A percentile compares a stretch with the other conserved stretches of the same genome.
phyloP scores from a whole-genome alignment of 1,284 basidiomycete species.

The Phylloboletellus chloephorus region DNA sequence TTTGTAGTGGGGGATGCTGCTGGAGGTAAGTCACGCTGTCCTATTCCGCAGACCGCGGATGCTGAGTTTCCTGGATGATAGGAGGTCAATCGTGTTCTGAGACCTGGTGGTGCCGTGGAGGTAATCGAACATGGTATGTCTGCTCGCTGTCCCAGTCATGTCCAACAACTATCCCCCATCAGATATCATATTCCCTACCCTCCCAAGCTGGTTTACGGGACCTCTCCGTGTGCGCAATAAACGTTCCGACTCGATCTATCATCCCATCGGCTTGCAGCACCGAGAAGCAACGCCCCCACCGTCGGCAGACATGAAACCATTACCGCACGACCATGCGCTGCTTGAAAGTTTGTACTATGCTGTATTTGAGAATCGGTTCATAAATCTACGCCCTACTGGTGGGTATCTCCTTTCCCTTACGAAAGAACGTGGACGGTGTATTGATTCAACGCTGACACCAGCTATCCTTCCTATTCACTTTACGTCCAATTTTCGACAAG shows the following conservation, averaged over 20 bases:
- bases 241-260: slow-evolving; percentile 42
- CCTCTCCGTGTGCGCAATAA: slow-evolving; percentile 48
- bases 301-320: slow-evolving; percentile 26
- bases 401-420: neutral
- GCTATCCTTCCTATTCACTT: slow-evolving; percentile 67
- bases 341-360: slow-evolving; percentile 60
- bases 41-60: neutral
- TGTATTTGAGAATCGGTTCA: slow-evolving; percentile 61
- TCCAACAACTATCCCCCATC: neutral
- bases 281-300: slow-evolving; percentile 31
- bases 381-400: slow-evolving; percentile 60
- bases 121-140: slow-evolving; percentile 62
- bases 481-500: slow-evolving; percentile 64
- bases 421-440: neutral
- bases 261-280: slow-evolving; percentile 42
- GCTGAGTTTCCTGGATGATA: slow-evolving; percentile 24
- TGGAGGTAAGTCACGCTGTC: slow-evolving; percentile 46
- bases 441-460: slow-evolving; percentile 29
- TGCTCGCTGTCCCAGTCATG: neutral
- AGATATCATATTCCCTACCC: slow-evolving; percentile 60
- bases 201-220: slow-evolving; percentile 62
- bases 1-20: slow-evolving; percentile 58
- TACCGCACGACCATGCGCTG: slow-evolving; percentile 54
- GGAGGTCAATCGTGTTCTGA: slow-evolving; percentile 66
- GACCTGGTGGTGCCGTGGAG: slow-evolving; percentile 65